Percentiles rank a stretch among this genome's conserved stretches.
Conservation (phyloP, 2,329 filamentous ascomycete species). For the Xylariaceae sp. region DNA sequence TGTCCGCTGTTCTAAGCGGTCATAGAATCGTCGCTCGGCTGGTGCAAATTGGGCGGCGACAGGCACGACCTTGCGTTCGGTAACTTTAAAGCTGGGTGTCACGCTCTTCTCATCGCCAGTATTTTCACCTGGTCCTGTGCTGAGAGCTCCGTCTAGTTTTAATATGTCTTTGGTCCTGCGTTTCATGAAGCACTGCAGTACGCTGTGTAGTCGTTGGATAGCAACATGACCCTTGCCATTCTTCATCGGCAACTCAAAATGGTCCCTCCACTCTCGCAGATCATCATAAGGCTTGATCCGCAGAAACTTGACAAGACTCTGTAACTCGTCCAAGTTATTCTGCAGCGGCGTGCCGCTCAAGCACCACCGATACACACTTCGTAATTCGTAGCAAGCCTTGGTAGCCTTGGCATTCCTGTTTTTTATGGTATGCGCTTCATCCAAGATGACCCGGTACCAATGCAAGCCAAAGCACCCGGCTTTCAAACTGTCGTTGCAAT, state of each 20-base stretch:
- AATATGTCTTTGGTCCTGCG: slow-evolving; percentile 97
- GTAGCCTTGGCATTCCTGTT: slow-evolving; percentile 96
- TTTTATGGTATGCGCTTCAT: slow-evolving; percentile 98
- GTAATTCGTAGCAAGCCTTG: slow-evolving; percentile 85
- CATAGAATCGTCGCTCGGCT: slow-evolving; percentile 85
- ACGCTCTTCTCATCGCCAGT: slow-evolving; percentile 53
- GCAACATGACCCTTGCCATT: slow-evolving; percentile 88
- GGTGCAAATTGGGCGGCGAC: slow-evolving; percentile 79
- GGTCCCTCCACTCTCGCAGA: slow-evolving; percentile 84
- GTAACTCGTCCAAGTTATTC: slow-evolving; percentile 95
- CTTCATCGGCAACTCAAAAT: slow-evolving; percentile 90
- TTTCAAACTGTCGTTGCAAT: slow-evolving; percentile 70
- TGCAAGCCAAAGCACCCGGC: slow-evolving; percentile 88
- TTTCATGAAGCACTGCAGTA: slow-evolving; percentile 96
- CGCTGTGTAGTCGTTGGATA: slow-evolving; percentile 82
- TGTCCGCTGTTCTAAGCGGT: slow-evolving; percentile 80
- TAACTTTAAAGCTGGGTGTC: slow-evolving; percentile 82
- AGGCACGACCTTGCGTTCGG: slow-evolving; percentile 85
- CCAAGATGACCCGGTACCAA: slow-evolving; percentile 95
- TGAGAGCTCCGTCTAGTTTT: slow-evolving; percentile 82
- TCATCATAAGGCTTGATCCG: slow-evolving; percentile 92
- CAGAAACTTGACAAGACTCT: slow-evolving; percentile 91
- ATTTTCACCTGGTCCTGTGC: slow-evolving; percentile 72
- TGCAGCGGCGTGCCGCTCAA: slow-evolving; percentile 97
- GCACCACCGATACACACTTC: slow-evolving; percentile 92